Evolutionary conservation across 495 filamentous ascomycete genomes (phyloP).

Genomic region (Astrothelium subdiscretum): DNA sequence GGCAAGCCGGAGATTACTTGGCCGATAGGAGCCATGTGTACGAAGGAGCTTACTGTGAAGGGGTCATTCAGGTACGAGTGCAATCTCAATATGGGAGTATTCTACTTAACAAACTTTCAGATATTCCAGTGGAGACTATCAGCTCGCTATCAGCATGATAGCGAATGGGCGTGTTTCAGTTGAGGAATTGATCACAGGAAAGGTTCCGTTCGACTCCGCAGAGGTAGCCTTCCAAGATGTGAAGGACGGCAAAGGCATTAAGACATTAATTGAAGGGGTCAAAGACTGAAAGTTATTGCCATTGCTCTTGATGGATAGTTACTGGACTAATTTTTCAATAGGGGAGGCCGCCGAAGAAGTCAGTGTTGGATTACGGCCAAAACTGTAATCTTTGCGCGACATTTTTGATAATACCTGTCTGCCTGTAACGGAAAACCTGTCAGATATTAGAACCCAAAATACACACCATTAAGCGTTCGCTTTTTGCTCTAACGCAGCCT

Average conservation of each 20-base stretch:
- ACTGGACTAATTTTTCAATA: not conserved
- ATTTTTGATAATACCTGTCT: not conserved
- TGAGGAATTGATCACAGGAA: slow-evolving; percentile 56
- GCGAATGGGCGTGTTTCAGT: slow-evolving; percentile 52
- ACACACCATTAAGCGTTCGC: too few relatives aligned
- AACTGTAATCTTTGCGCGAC: not conserved
- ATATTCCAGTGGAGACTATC: slow-evolving; percentile 73
- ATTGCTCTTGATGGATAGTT: not conserved
- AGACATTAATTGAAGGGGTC: slow-evolving; percentile 64
- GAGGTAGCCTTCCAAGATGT: slow-evolving; percentile 69
- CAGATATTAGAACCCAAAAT: not conserved
- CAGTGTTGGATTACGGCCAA: not conserved
- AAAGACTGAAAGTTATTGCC: slow-evolving; percentile 2
- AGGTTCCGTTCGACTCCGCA: slow-evolving; percentile 60
- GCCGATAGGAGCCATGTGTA: slow-evolving; percentile 68
- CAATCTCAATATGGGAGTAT: not conserved
- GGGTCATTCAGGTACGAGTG: slow-evolving; percentile 47
- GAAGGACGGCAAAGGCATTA: slow-evolving; percentile 68
- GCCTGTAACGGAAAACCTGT: not conserved
- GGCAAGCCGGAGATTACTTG: slow-evolving; percentile 65
- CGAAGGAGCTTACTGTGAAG: slow-evolving; percentile 70
- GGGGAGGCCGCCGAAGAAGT: not conserved
- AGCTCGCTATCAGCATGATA: slow-evolving; percentile 62
- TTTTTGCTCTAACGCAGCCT: too few relatives aligned
- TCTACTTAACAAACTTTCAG: slow-evolving; percentile 23